phyloP scores from a whole-genome alignment of 345 rosid genomes.

The Firmiana major region DNA sequence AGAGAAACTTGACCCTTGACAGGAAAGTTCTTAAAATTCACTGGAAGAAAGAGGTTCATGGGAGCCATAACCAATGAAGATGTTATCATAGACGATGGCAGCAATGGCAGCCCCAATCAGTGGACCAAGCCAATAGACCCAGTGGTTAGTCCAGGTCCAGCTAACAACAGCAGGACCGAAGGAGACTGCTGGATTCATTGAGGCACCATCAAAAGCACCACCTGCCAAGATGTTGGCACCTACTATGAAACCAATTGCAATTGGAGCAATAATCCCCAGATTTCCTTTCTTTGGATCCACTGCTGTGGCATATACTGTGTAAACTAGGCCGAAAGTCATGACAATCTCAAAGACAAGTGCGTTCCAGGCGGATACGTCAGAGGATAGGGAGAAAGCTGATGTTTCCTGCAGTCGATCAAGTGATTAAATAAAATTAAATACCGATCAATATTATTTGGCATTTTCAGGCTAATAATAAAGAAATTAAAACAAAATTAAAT shows the following conservation, averaged over 20 bases:
- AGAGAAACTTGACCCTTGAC: slow-evolving; percentile 1
- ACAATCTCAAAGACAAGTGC: slow-evolving; percentile 62
- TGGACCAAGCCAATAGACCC: slow-evolving; percentile 76
- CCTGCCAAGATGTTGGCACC: slow-evolving; percentile 57
- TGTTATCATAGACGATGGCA: slow-evolving; percentile 42
- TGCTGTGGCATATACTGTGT: slow-evolving; percentile 66
- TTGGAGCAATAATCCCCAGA: slow-evolving; percentile 44
- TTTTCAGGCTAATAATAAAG: background rate
- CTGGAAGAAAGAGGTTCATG: slow-evolving; percentile 46
- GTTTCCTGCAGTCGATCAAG: slow-evolving; percentile 26
- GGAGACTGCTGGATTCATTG: slow-evolving; percentile 74
- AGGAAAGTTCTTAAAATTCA: slow-evolving; percentile 32
- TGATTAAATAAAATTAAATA: background rate
- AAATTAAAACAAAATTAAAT: background rate
- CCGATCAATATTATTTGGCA: background rate
- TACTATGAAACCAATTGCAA: slow-evolving; percentile 51
- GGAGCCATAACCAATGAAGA: slow-evolving; percentile 39
- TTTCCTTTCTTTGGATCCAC: slow-evolving; percentile 59
- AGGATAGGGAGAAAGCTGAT: slow-evolving; percentile 37
- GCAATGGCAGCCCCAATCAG: slow-evolving; percentile 56
- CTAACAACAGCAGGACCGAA: slow-evolving; percentile 74
- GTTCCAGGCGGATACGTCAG: slow-evolving; percentile 40
- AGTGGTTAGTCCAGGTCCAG: slow-evolving; percentile 68
- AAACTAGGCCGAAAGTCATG: slow-evolving; percentile 70
- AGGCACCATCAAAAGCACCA: slow-evolving; percentile 54